Conservation (phyloP, 176 grass and related monocot genomes). For the Ananas comosus region DNA sequence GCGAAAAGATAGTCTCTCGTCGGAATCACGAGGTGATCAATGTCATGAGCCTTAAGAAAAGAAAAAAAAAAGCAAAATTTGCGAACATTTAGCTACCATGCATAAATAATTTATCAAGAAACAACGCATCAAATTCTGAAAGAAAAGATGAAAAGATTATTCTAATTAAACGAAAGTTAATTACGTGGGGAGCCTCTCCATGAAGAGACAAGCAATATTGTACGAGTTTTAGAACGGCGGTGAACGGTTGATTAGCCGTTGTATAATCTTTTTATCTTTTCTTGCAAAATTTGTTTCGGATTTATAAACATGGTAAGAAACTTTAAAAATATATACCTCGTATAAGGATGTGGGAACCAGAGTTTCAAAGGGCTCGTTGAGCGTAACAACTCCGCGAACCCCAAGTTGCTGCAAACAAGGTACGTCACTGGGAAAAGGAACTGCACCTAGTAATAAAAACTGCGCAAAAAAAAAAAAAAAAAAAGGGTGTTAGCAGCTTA, state of each 20-base stretch:
- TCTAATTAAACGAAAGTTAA: no score
- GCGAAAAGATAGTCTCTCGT: constrained; percentile 95
- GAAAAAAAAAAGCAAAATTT: constrained; percentile 8
- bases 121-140: no score
- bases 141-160: no score
- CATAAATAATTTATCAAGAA: no score
- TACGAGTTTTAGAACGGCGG: no score
- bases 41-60: constrained; percentile 49
- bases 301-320: constrained; percentile 1
- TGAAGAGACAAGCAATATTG: no score
- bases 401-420: constrained; percentile 65
- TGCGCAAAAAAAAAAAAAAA: constrained; percentile 9
- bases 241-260: no score
- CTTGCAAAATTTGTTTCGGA: no score
- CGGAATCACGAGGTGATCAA: constrained; percentile 85
- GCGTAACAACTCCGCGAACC: constrained; percentile 71
- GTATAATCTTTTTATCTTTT: no score
- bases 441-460: constrained; percentile 82
- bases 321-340: constrained; percentile 39
- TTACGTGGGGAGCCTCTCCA: no score
- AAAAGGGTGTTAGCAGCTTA: constrained; percentile 4
- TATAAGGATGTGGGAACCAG: constrained; percentile 78
- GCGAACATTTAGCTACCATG: no score
- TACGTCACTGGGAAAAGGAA: constrained; percentile 90
- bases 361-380: constrained; percentile 90